Percentiles rank a stretch among this genome's conserved stretches.
phyloP scores from a whole-genome alignment of 352 stramenopile species.

The Phytophthora constricta region DNA sequence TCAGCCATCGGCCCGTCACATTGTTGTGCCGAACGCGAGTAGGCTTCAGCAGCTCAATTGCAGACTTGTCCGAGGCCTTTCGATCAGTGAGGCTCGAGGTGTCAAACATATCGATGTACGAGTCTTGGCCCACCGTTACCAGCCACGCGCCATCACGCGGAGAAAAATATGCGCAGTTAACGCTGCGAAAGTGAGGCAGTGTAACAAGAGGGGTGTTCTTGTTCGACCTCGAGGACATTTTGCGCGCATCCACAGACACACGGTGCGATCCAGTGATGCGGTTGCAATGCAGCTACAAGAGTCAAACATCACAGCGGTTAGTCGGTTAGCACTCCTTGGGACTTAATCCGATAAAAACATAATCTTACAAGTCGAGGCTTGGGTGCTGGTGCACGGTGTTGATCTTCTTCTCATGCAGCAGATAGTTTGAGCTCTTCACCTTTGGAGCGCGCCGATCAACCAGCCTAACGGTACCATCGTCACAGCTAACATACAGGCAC shows the following conservation, averaged over 20 bases:
- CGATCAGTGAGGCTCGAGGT: conserved; percentile 44
- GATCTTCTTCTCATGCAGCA: conserved; percentile 86
- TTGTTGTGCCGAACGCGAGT: conserved; percentile 79
- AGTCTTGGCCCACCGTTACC: conserved; percentile 85
- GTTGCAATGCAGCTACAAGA: conserved; percentile 72
- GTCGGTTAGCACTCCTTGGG: background rate
- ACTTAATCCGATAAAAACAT: background rate
- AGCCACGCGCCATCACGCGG: conserved; percentile 63
- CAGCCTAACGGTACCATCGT: conserved; percentile 64
- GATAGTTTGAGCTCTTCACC: conserved; percentile 41
- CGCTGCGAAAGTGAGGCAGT: conserved; percentile 74
- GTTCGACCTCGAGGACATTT: conserved; percentile 49
- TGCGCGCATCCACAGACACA: conserved; percentile 83
- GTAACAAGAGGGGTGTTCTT: conserved; percentile 56
- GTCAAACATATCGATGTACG: conserved; percentile 80
- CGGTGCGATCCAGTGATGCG: conserved; percentile 79
- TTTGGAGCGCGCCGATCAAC: conserved; percentile 57
- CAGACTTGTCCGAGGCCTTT: conserved; percentile 39
- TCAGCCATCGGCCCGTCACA: conserved; percentile 86
- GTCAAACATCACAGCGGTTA: conserved; percentile 9
- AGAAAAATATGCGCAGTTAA: conserved; percentile 91
- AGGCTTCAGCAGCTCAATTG: conserved; percentile 48
- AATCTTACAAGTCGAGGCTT: conserved; percentile 59
- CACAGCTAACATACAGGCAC: conserved; percentile 61
- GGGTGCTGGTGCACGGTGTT: conserved; percentile 87